Percentiles rank a stretch among this genome's conserved stretches.
phyloP scores from a whole-genome alignment of 169 alveolate species.

The Cyclospora cayetanensis region DNA sequence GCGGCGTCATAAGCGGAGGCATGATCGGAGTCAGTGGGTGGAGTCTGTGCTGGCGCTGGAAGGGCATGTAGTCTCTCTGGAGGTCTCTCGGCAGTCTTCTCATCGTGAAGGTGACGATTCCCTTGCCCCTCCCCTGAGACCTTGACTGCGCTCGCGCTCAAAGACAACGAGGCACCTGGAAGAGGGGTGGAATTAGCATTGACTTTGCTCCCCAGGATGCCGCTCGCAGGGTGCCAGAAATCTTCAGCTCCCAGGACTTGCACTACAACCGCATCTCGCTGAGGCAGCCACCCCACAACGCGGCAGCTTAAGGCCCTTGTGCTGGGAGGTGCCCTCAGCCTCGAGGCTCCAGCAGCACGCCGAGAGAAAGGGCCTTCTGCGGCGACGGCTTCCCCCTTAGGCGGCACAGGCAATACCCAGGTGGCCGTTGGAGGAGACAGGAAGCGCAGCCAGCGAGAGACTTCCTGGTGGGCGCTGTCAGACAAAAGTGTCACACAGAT shows the following conservation, averaged over 20 bases:
- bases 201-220: neutral
- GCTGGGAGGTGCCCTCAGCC: slow-evolving; percentile 29
- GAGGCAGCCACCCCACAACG: neutral
- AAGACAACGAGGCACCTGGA: too few species aligned
- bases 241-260: slow-evolving; percentile 22
- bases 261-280: neutral
- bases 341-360: neutral
- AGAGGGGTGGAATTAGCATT: too few species aligned
- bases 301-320: slow-evolving; percentile 40
- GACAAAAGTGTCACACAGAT: neutral
- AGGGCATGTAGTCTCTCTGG: neutral
- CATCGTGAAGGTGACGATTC: neutral
- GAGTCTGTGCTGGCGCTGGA: neutral
- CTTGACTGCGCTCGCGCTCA: too few species aligned
- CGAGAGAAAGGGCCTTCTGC: slow-evolving; percentile 5
- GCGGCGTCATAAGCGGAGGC: neutral
- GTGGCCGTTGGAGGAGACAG: slow-evolving; percentile 44
- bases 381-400: neutral
- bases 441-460: slow-evolving; percentile 8
- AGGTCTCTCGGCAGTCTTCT: neutral
- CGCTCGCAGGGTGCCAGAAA: neutral
- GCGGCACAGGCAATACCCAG: slow-evolving; percentile 10
- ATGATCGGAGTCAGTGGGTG: too few species aligned
- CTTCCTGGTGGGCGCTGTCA: neutral
- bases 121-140: neutral